Evolutionary conservation across 441 rosid species (phyloP), one percentile per base, ranked within the genome.

Genomic region (Bruguiera hainesii): DNA sequence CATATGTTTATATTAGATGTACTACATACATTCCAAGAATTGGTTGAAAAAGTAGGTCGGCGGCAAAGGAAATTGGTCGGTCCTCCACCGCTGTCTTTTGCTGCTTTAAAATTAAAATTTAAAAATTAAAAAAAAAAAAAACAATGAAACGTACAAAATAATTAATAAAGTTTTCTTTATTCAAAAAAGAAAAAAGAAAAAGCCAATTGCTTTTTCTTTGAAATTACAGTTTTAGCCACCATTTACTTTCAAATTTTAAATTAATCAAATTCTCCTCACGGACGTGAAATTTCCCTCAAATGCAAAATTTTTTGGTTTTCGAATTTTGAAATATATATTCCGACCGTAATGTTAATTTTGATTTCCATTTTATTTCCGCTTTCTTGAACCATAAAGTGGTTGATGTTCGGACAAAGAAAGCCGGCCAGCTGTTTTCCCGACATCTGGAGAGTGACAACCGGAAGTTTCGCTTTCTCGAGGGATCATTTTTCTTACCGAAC

Each of bases 251-350:
- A 66, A 75, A 64, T 74, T 81, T 73, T 71, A 72, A 76, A 75
- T 20, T 79, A 66, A 1, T 37, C 72, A 75, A 69, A 69, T 70
- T 75, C 63, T 68, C 81, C 70, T 78, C 71, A 82, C 96, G 93
- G 93, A 89, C 91, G 83, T 81, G 78, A 89, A 89, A 76, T 28
- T 66, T 66, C 71, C 73, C 82, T 87, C 67, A 87, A 87, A 84
- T 81, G 74, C 76, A 81, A 49, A 81, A 70, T 63, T 82, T 77
- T 75, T 65, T 66, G 18, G 18, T 51, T 26, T 20, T 18, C 7
- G 0, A 25, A 28, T 56, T 23, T 37, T 35, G 42, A 16, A 62
- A 30, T 26, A 30, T 61, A 26, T 7, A 33, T 33, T 33, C 7
- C 37, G 9, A 33, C 37, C 0, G 37, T 33, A 33, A 33, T 7